phyloP scores from a whole-genome alignment of 2,329 filamentous ascomycete species.

The Colletotrichum gloeosporioides region DNA sequence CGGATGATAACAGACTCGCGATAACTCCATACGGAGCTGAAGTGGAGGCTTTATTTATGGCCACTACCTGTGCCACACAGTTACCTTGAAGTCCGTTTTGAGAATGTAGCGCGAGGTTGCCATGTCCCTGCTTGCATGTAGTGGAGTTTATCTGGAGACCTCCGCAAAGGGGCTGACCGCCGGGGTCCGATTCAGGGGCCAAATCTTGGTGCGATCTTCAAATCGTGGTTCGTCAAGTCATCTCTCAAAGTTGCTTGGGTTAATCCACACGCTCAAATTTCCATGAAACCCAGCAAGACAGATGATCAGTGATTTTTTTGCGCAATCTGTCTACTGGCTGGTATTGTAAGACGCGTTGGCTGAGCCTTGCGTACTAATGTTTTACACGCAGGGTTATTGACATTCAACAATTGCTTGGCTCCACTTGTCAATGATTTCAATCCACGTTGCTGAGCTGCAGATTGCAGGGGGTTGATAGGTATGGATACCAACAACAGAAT shows the following conservation, averaged over 20 bases:
- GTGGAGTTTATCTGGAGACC: not conserved
- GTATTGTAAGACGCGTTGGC: not conserved
- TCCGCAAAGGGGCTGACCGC: not conserved
- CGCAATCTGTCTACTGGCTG: not conserved
- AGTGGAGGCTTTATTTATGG: not conserved
- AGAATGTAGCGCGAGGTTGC: not conserved
- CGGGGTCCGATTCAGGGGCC: not conserved
- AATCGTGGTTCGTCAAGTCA: not conserved
- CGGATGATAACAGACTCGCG: not conserved
- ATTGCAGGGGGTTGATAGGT: not conserved
- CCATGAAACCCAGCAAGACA: not conserved
- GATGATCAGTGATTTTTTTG: not conserved
- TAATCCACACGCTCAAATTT: not conserved
- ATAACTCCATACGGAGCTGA: not conserved
- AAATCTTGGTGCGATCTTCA: not conserved
- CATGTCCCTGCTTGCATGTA: not conserved
- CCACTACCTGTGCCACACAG: not conserved
- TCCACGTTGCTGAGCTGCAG: not conserved
- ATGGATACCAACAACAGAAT: not conserved
- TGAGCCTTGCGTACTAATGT: not conserved
- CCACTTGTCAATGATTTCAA: not conserved
- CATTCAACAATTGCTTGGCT: not conserved
- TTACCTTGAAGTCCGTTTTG: not conserved
- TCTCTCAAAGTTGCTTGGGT: not conserved
- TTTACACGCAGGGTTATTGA: not conserved